Conservation (phyloP, 1,284 basidiomycete species). For the Malassezia sp. region DNA sequence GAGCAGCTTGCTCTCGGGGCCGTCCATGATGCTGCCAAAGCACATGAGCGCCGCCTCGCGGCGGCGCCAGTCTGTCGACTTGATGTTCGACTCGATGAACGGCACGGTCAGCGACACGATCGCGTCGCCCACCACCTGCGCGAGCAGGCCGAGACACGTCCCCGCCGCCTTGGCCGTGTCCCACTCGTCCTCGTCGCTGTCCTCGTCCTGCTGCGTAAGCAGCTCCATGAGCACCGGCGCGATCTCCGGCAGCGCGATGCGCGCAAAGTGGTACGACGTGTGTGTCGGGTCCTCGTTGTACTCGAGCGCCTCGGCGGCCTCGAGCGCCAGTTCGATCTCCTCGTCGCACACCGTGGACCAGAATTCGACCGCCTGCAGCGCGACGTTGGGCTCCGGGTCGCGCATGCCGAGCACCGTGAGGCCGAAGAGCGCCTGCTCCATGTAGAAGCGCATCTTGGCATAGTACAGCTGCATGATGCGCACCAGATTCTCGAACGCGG, state of each 20-base stretch:
- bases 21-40: slow-evolving; percentile 93
- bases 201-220: slow-evolving; percentile 85
- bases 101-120: slow-evolving; percentile 89
- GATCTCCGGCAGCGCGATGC: slow-evolving; percentile 85
- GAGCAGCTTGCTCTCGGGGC: slow-evolving; percentile 74
- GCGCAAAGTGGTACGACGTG: slow-evolving; percentile 82
- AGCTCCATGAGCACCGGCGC: slow-evolving; percentile 80
- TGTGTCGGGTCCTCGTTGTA: slow-evolving; percentile 81
- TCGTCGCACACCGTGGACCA: slow-evolving; percentile 99
- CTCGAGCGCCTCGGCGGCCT: slow-evolving; percentile 82
- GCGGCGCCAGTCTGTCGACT: slow-evolving; percentile 74
- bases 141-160: slow-evolving; percentile 76
- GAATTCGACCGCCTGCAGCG: slow-evolving; percentile 94
- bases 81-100: slow-evolving; percentile 95
- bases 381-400: slow-evolving; percentile 77
- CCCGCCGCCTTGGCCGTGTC: slow-evolving; percentile 96
- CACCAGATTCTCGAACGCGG: slow-evolving; percentile 77
- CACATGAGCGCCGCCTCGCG: slow-evolving; percentile 97
- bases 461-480: slow-evolving; percentile 97
- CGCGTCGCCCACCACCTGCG: slow-evolving; percentile 76
- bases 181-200: slow-evolving; percentile 98
- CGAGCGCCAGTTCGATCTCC: slow-evolving; percentile 83
- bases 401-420: slow-evolving; percentile 98
- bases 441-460: slow-evolving; percentile 97
- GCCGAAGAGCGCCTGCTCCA: slow-evolving; percentile 96